Evolutionary conservation across 768 basidiomycete genomes (phyloP).

Genomic region (Plicaturopsis crispa): DNA sequence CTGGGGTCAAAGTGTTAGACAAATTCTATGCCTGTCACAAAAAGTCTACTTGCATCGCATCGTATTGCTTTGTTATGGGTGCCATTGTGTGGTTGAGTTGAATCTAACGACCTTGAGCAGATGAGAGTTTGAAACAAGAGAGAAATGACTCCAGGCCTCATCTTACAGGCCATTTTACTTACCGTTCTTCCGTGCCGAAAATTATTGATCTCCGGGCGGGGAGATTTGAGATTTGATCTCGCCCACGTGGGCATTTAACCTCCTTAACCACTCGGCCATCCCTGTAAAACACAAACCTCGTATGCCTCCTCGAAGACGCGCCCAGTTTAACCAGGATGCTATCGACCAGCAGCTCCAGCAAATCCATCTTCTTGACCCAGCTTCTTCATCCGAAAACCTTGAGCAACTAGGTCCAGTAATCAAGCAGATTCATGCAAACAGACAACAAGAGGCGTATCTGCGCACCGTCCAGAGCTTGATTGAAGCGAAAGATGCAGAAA

Average conservation of each 20-base stretch:
- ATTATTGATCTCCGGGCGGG: too few species aligned
- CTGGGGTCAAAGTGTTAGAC: constrained; percentile 28
- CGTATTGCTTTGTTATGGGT: constrained; percentile 25
- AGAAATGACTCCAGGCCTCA: not conserved
- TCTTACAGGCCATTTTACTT: not conserved
- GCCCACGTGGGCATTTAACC: too few species aligned
- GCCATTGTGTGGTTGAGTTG: constrained; percentile 25
- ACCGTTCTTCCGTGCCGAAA: not conserved
- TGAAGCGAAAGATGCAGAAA: constrained; percentile 91
- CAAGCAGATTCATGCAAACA: constrained; percentile 83
- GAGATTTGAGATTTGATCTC: too few species aligned
- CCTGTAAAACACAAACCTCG: not conserved
- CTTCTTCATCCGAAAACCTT: constrained; percentile 87
- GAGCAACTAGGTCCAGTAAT: constrained; percentile 94
- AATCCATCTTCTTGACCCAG: constrained; percentile 82
- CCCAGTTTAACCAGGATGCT: constrained; percentile 70
- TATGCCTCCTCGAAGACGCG: constrained; percentile 73
- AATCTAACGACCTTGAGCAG: too few species aligned
- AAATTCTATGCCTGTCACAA: not conserved
- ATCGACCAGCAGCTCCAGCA: constrained; percentile 90
- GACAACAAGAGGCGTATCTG: constrained; percentile 86
- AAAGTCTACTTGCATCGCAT: constrained; percentile 27
- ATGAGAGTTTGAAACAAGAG: constrained; percentile 16
- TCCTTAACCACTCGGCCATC: too few species aligned
- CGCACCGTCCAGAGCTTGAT: constrained; percentile 82